Conservation (phyloP, 352 stramenopile species). For the Globisporangium irregulare region DNA sequence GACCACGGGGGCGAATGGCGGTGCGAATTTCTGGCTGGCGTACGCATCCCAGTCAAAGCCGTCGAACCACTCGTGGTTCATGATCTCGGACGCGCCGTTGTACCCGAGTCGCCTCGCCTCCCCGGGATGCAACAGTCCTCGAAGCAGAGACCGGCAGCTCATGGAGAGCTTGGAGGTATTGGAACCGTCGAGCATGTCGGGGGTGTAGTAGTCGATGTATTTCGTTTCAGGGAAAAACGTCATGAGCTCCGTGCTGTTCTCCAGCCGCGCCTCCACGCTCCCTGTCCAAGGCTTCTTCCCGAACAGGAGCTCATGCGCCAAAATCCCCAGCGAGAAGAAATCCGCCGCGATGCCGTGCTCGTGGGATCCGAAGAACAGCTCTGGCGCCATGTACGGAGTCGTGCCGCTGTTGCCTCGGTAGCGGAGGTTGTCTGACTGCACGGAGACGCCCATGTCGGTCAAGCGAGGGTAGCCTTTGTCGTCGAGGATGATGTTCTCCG, state of each 20-base stretch:
- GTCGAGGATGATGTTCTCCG: conserved; percentile 85
- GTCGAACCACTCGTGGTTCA: conserved; percentile 50
- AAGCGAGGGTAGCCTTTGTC: conserved; percentile 69
- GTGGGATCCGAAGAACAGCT: conserved; percentile 51
- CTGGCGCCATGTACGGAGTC: conserved; percentile 64
- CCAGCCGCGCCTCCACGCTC: conserved; percentile 29
- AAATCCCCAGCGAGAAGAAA: conserved; percentile 65
- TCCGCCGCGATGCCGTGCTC: conserved; percentile 59
- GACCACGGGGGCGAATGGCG: conserved; percentile 50
- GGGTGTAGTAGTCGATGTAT: conserved; percentile 48
- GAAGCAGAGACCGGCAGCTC: conserved; percentile 42
- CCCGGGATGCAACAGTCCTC: conserved; percentile 44
- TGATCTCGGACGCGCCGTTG: conserved; percentile 34
- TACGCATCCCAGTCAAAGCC: conserved; percentile 60
- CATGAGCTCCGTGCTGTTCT: conserved; percentile 27
- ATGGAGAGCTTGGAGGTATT: conserved; percentile 22
- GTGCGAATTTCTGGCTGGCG: conserved; percentile 24
- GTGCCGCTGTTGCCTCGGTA: conserved; percentile 62
- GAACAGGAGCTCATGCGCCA: conserved; percentile 52
- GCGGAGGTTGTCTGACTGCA: conserved; percentile 41
- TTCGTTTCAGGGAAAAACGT: conserved; percentile 25
- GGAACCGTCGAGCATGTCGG: conserved; percentile 36
- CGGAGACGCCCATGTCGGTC: conserved; percentile 71
- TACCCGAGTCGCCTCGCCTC: conserved; percentile 45
- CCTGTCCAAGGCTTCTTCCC: conserved; percentile 42